Conservation (phyloP, 306 rosid species). For the Casuarina cunninghamiana region DNA sequence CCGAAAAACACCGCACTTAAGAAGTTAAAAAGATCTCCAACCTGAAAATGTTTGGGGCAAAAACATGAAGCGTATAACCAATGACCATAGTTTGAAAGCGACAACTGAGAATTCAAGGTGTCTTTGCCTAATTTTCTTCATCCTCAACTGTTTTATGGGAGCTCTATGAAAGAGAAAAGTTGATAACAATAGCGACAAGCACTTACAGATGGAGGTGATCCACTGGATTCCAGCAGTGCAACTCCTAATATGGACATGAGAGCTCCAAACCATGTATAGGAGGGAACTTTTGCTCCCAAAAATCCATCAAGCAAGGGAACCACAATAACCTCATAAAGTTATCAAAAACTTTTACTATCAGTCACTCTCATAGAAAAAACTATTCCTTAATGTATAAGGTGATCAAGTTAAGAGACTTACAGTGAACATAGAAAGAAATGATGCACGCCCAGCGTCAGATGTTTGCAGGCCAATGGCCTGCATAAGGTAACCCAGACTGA, state of each 20-base stretch:
- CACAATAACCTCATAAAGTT: slow-evolving; percentile 59
- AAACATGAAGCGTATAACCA: not conserved
- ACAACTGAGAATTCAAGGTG: slow-evolving; percentile 3
- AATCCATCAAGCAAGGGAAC: slow-evolving; percentile 84
- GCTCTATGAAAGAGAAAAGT: not conserved
- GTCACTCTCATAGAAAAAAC: slow-evolving; percentile 15
- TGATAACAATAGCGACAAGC: not conserved
- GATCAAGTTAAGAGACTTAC: slow-evolving; percentile 34
- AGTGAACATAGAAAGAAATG: slow-evolving; percentile 66
- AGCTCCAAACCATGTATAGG: slow-evolving; percentile 78
- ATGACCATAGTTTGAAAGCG: not conserved
- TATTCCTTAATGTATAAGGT: not conserved
- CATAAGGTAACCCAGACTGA: slow-evolving; percentile 73
- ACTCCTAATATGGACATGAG: slow-evolving; percentile 64
- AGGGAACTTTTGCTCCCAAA: slow-evolving; percentile 62
- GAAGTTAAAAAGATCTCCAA: slow-evolving; percentile 76
- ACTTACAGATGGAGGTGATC: slow-evolving; percentile 69
- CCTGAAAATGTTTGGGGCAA: slow-evolving; percentile 29
- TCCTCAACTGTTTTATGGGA: not conserved
- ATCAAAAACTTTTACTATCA: slow-evolving; percentile 33
- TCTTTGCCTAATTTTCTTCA: not conserved
- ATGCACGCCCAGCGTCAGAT: slow-evolving; percentile 80
- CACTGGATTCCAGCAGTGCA: slow-evolving; percentile 75
- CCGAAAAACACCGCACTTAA: slow-evolving; percentile 73
- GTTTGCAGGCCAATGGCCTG: slow-evolving; percentile 78